These are phyloP conservation scores for Bocquillonia castaneifolia DNA, from an alignment of 441 rosid genomes.

Conservation along the genomic window DNA sequence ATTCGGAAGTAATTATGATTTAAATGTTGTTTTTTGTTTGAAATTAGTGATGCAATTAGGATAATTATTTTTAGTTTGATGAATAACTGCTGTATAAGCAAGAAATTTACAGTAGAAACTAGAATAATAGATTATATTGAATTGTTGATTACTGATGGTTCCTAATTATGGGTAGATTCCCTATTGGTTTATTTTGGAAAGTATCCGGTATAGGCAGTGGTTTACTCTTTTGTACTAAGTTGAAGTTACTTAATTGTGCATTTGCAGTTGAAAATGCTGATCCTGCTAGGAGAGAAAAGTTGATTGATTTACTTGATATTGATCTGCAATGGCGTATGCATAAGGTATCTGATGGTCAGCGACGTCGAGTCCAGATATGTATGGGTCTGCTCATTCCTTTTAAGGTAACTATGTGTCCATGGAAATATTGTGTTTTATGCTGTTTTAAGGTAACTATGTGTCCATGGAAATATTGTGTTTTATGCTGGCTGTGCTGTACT, in stretches of 20 bases:
- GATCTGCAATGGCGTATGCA: constrained; percentile 93
- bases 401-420: constrained; percentile 46
- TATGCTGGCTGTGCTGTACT: not conserved
- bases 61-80: no score
- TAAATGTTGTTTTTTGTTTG: not conserved
- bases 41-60: no score
- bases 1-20: constrained; percentile 61
- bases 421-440: not conserved
- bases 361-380: constrained; percentile 93
- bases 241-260: not conserved
- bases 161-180: no score
- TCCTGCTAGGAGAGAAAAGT: constrained; percentile 70
- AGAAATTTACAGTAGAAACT: no score
- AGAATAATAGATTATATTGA: no score
- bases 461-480: constrained; percentile 1
- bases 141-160: no score
- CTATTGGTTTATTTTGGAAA: no score
- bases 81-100: no score
- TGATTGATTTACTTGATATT: constrained; percentile 75
- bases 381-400: constrained; percentile 95
- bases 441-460: not conserved
- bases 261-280: constrained; percentile 66
- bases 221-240: no score
- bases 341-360: constrained; percentile 93
- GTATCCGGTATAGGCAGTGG: no score